Percentiles rank a stretch among this genome's conserved stretches.
phyloP scores from a whole-genome alignment of 1,284 basidiomycete species.

The Fomitopsis betulina region DNA sequence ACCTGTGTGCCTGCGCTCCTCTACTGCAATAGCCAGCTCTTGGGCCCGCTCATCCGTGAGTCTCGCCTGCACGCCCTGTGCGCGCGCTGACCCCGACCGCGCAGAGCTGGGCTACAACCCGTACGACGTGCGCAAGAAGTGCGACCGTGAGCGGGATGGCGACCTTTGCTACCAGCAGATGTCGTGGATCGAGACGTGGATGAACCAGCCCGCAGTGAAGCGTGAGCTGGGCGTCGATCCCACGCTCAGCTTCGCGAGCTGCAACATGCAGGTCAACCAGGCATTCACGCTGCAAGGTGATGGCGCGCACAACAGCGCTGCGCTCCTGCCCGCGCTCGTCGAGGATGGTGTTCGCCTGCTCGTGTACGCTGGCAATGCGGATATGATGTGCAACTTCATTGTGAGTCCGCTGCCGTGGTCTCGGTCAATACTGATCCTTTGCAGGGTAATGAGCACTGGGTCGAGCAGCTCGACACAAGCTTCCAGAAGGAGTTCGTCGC shows the following conservation, averaged over 20 bases:
- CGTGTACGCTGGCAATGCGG: constrained; percentile 80
- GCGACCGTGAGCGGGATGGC: constrained; percentile 67
- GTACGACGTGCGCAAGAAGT: constrained; percentile 83
- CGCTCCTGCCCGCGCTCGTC: constrained; percentile 71
- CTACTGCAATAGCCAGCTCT: constrained; percentile 62
- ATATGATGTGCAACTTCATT: constrained; percentile 81
- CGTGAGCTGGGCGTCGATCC: constrained; percentile 71
- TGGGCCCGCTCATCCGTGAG: constrained; percentile 59
- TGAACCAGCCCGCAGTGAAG: constrained; percentile 73
- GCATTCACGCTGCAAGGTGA: constrained; percentile 75
- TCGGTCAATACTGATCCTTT: neutral
- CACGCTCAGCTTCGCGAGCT: constrained; percentile 46
- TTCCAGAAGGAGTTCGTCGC: constrained; percentile 65
- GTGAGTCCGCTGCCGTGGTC: constrained; percentile 32
- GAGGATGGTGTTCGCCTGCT: constrained; percentile 74
- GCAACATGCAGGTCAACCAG: constrained; percentile 63
- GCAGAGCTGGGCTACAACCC: constrained; percentile 65
- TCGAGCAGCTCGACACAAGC: constrained; percentile 56
- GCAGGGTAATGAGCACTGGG: constrained; percentile 74
- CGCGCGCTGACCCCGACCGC: neutral
- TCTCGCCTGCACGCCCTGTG: constrained; percentile 19
- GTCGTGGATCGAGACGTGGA: constrained; percentile 76
- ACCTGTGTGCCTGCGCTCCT: constrained; percentile 59
- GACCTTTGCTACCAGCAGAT: constrained; percentile 76
- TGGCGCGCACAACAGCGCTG: constrained; percentile 75